These are phyloP conservation scores for Talaromyces pinophilus DNA, from an alignment of 2,329 filamentous ascomycete species.

Conservation along the genomic window DNA sequence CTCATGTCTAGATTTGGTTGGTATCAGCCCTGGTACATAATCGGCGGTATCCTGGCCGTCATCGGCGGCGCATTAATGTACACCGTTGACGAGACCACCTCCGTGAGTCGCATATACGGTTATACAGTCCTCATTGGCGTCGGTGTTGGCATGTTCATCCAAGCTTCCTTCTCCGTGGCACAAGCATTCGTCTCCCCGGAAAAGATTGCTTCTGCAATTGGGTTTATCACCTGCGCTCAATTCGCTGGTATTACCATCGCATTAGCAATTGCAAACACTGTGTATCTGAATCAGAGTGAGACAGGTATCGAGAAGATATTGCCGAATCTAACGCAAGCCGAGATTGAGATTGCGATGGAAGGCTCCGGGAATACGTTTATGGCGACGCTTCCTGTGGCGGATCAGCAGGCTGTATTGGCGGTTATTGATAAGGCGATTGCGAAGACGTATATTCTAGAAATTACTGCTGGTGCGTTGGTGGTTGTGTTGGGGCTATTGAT, in stretches of 20 bases:
- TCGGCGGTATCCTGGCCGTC: constrained; percentile 28
- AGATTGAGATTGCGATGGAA: not conserved
- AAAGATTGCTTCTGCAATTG: not conserved
- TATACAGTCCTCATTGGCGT: constrained; percentile 30
- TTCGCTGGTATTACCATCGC: constrained; percentile 6
- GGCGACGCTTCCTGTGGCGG: not conserved
- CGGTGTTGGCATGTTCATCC: constrained; percentile 27
- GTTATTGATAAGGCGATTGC: not conserved
- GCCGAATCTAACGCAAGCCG: not conserved
- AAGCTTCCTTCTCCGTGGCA: constrained; percentile 28
- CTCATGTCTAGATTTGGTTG: constrained; percentile 27
- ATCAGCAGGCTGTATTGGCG: not conserved
- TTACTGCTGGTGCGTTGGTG: not conserved
- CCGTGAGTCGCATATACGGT: constrained; percentile 30
- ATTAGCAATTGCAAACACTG: constrained; percentile 7
- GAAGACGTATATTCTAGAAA: not conserved
- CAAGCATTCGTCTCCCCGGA: constrained; percentile 22
- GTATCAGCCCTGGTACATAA: constrained; percentile 32
- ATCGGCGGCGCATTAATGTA: constrained; percentile 30
- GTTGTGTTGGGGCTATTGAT: not conserved
- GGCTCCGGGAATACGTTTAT: not conserved
- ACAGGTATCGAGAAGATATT: not conserved
- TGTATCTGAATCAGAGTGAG: not conserved
- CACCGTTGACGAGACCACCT: constrained; percentile 26
- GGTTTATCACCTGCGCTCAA: constrained; percentile 17